These are phyloP conservation scores for Mycena olivaceomarginata DNA, from an alignment of 768 basidiomycete genomes.

Conservation along the genomic window DNA sequence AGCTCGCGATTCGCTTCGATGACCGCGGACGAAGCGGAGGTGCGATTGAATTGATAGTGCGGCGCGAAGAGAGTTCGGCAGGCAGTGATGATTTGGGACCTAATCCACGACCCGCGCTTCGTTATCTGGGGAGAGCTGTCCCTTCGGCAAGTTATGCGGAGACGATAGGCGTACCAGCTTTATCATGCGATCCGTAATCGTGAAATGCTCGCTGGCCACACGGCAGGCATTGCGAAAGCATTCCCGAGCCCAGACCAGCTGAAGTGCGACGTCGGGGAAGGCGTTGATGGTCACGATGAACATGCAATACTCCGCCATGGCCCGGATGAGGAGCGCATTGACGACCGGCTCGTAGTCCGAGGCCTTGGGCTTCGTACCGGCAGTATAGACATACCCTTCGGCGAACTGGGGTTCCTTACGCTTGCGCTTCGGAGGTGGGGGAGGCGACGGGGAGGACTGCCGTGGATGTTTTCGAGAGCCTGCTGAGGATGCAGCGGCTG, in stretches of 20 bases:
- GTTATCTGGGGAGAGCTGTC: neutral
- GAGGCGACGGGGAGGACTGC: neutral
- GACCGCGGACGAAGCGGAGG: neutral
- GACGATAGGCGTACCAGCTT: neutral
- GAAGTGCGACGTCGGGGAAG: neutral
- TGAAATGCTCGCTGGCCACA: neutral
- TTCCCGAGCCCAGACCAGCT: neutral
- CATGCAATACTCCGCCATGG: slow-evolving; percentile 7
- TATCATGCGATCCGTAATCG: neutral
- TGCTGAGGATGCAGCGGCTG: neutral
- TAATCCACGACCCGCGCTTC: slow-evolving; percentile 8
- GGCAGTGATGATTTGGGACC: neutral
- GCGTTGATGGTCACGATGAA: slow-evolving; percentile 5
- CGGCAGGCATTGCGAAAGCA: slow-evolving; percentile 3
- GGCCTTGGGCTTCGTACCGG: slow-evolving; percentile 3
- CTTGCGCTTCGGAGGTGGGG: slow-evolving; percentile 5
- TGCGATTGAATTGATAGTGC: slow-evolving; percentile 12
- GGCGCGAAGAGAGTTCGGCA: neutral
- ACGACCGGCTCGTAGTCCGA: slow-evolving; percentile 12
- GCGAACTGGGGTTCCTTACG: slow-evolving; percentile 10
- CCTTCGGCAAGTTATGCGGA: neutral
- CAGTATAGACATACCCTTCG: neutral
- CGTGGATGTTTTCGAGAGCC: neutral
- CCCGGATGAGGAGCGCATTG: neutral
- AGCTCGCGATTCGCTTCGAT: neutral